Conservation (phyloP, 805 yeast species). For the Myxozyma kluyveri region DNA sequence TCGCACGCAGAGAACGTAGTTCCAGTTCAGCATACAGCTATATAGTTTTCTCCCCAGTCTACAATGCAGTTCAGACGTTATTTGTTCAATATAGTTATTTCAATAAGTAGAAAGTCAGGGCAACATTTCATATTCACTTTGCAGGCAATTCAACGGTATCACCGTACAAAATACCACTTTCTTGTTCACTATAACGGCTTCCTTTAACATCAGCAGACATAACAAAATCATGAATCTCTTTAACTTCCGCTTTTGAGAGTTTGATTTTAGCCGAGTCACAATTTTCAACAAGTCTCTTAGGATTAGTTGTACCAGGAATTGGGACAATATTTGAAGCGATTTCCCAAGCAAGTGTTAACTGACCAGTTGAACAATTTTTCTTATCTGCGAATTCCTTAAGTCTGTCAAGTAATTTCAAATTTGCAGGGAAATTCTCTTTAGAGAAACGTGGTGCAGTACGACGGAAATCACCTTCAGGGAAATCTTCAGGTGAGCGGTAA, state of each 20-base stretch:
- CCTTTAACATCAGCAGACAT: constrained; percentile 24
- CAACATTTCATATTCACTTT: not conserved
- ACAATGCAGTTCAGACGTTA: too few relatives aligned
- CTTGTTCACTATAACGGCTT: constrained; percentile 10
- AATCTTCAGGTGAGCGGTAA: constrained; percentile 46
- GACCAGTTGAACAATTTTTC: constrained; percentile 54
- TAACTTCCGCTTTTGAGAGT: constrained; percentile 19
- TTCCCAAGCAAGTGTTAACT: constrained; percentile 68
- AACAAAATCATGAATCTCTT: constrained; percentile 14
- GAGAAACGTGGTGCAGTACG: constrained; percentile 55
- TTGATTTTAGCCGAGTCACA: constrained; percentile 34
- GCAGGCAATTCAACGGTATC: constrained; percentile 6
- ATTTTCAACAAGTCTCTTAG: constrained; percentile 62
- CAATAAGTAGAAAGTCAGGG: too few relatives aligned
- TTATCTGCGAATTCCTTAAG: constrained; percentile 51
- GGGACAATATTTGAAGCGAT: constrained; percentile 57
- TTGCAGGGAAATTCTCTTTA: constrained; percentile 55
- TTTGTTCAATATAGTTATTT: too few relatives aligned
- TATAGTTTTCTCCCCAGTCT: too few relatives aligned
- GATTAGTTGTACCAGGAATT: constrained; percentile 72
- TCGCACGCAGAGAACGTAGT: too few relatives aligned
- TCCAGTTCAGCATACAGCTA: too few relatives aligned
- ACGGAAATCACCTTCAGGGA: constrained; percentile 58
- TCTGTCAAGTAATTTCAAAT: constrained; percentile 49
- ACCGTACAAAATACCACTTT: constrained; percentile 2